Evolutionary conservation across 352 stramenopile species (phyloP).

Genomic region (Lagenidium giganteum): DNA sequence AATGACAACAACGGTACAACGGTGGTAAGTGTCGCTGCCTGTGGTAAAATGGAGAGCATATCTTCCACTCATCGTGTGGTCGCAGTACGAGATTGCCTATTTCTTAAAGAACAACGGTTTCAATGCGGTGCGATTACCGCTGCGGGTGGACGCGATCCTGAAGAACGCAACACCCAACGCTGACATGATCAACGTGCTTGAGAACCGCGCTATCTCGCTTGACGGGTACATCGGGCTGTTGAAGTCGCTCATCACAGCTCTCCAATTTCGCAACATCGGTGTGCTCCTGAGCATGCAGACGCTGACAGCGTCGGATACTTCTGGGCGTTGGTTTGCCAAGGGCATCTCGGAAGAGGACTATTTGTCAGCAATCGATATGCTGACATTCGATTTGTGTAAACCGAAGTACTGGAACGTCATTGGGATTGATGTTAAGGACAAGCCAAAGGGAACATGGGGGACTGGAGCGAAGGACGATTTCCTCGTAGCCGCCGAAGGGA

Average conservation of each 20-base stretch:
- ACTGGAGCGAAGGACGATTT: constrained; percentile 44
- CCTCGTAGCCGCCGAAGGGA: constrained; percentile 29
- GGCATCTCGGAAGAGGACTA: constrained; percentile 31
- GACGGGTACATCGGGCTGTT: constrained; percentile 12
- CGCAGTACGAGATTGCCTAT: constrained; percentile 28
- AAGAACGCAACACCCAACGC: constrained; percentile 29
- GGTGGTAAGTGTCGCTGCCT: constrained; percentile 26
- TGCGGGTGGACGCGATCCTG: constrained; percentile 36
- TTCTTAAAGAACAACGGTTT: constrained; percentile 34
- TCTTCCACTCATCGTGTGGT: constrained; percentile 29
- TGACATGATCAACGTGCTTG: constrained; percentile 40
- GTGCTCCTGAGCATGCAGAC: constrained; percentile 64
- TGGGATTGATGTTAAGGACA: constrained; percentile 18
- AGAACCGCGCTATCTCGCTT: constrained; percentile 54
- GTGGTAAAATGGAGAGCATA: not conserved
- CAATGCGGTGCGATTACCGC: constrained; percentile 45
- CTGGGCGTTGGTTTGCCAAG: constrained; percentile 40
- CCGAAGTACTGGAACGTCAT: constrained; percentile 19
- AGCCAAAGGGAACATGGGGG: constrained; percentile 36
- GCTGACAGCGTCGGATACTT: constrained; percentile 33
- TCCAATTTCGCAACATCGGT: constrained; percentile 51
- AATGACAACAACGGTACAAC: constrained; percentile 53
- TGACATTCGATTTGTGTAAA: constrained; percentile 9
- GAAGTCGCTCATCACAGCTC: constrained; percentile 31
- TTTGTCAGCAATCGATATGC: constrained; percentile 10